Evolutionary conservation across 805 yeast species (phyloP).

Genomic region (Candida coleopterorum): DNA sequence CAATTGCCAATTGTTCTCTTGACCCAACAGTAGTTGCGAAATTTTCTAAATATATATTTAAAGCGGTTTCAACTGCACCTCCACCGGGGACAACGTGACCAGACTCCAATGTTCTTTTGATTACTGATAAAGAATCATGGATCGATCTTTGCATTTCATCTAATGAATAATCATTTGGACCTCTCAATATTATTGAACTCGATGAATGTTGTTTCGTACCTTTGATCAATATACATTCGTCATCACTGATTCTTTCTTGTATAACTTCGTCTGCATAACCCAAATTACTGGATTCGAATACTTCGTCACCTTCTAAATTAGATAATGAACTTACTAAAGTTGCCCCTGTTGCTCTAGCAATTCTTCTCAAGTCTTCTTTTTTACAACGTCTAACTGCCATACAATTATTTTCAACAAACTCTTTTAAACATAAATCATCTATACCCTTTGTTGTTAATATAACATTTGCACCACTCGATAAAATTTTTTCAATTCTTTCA

Average conservation of each 20-base stretch:
- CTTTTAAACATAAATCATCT: slow-evolving; percentile 87
- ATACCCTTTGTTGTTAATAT: slow-evolving; percentile 92
- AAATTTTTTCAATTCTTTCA: slow-evolving; percentile 77
- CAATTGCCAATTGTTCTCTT: slow-evolving; percentile 95
- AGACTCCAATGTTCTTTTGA: slow-evolving; percentile 91
- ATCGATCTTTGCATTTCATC: slow-evolving; percentile 99
- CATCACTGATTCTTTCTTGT: slow-evolving; percentile 90
- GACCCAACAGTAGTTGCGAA: slow-evolving; percentile 98
- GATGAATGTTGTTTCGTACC: slow-evolving; percentile 91
- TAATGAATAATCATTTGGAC: slow-evolving; percentile 89
- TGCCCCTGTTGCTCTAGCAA: slow-evolving; percentile 98
- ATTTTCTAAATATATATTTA: slow-evolving; percentile 90
- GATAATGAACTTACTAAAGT: slow-evolving; percentile 82
- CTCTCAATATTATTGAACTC: slow-evolving; percentile 87
- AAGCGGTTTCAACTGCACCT: slow-evolving; percentile 97
- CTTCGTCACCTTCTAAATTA: slow-evolving; percentile 93
- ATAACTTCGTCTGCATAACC: slow-evolving; percentile 89
- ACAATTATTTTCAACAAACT: slow-evolving; percentile 84
- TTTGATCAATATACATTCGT: slow-evolving; percentile 89
- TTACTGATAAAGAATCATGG: slow-evolving; percentile 91
- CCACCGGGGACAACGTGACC: slow-evolving; percentile 98
- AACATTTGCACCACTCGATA: slow-evolving; percentile 88
- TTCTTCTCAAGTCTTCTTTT: slow-evolving; percentile 93
- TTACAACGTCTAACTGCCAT: slow-evolving; percentile 97
- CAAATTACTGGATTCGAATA: slow-evolving; percentile 75